Conservation (phyloP, 2,329 filamentous ascomycete species). For the Talaromyces sp. region DNA sequence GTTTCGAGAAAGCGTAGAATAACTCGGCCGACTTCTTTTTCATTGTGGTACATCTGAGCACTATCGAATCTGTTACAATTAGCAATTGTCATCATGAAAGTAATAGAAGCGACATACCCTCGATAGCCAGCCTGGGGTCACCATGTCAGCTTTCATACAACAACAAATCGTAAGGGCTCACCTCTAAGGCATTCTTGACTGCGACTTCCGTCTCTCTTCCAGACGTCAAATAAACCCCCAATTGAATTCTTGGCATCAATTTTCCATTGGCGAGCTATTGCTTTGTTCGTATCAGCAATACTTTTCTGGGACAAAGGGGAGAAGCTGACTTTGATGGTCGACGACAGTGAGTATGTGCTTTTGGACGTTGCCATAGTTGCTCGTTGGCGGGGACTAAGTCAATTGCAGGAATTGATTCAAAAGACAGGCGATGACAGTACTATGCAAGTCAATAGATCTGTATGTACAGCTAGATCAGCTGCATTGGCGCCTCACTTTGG, state of each 20-base stretch:
- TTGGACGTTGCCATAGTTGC: conserved; percentile 10
- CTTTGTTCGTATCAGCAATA: not conserved
- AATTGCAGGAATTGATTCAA: not conserved
- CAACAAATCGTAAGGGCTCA: conserved; percentile 27
- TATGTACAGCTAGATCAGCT: not conserved
- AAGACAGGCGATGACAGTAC: not conserved
- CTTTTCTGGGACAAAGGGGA: not conserved
- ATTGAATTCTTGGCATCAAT: conserved; percentile 67
- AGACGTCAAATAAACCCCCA: conserved; percentile 70
- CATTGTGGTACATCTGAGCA: conserved; percentile 68
- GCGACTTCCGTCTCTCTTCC: conserved; percentile 58
- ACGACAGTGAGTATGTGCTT: conserved; percentile 17
- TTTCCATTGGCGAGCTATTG: conserved; percentile 60
- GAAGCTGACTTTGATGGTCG: conserved; percentile 17
- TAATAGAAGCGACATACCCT: conserved; percentile 18
- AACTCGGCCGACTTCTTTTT: conserved; percentile 64
- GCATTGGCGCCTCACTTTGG: not conserved
- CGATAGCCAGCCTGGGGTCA: conserved; percentile 23
- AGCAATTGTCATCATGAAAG: not conserved
- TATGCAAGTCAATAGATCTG: not conserved
- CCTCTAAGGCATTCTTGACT: conserved; percentile 56
- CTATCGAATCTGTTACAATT: conserved; percentile 46
- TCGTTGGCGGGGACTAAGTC: not conserved
- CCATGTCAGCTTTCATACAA: conserved; percentile 30
- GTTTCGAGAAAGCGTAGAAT: conserved; percentile 55